These are phyloP conservation scores for Phalaenopsis aphrodite DNA, from an alignment of 106 monocot genomes.

Conservation along the genomic window DNA sequence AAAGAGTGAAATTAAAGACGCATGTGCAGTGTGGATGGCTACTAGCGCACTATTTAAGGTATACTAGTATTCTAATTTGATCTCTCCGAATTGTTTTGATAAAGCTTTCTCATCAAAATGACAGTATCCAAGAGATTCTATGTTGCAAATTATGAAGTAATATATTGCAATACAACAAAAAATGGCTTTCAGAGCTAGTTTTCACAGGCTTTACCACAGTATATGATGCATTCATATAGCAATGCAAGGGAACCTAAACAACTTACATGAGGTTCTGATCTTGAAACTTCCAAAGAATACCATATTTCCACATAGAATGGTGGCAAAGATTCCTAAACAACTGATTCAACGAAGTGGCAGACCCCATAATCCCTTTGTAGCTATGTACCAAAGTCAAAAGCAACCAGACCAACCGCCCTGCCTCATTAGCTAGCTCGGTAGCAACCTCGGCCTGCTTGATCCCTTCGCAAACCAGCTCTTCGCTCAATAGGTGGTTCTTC, in stretches of 20 bases:
- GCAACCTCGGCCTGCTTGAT: conserved; percentile 69
- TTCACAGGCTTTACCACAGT: neutral
- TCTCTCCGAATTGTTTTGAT: too few relatives aligned
- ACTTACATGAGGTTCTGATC: conserved; percentile 29
- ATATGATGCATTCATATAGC: neutral
- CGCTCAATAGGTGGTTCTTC: conserved; percentile 44
- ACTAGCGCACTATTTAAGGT: too few relatives aligned
- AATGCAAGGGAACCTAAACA: conserved; percentile 1
- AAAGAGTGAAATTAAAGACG: too few relatives aligned
- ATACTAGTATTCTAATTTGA: too few relatives aligned
- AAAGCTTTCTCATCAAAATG: too few relatives aligned
- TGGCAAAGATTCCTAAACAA: conserved; percentile 45
- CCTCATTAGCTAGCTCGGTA: conserved; percentile 56
- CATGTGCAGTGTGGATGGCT: too few relatives aligned
- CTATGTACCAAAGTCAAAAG: neutral
- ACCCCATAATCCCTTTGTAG: conserved; percentile 23
- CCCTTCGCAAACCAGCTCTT: conserved; percentile 48
- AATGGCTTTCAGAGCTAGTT: neutral
- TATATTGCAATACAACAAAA: neutral
- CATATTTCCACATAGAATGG: conserved; percentile 53
- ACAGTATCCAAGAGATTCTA: neutral
- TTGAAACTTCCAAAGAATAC: conserved; percentile 59
- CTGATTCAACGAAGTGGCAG: conserved; percentile 21
- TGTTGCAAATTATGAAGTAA: neutral
- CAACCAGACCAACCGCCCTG: neutral